These are phyloP conservation scores for Capsella bursapastoris DNA, from an alignment of 345 rosid species.

Conservation along the genomic window DNA sequence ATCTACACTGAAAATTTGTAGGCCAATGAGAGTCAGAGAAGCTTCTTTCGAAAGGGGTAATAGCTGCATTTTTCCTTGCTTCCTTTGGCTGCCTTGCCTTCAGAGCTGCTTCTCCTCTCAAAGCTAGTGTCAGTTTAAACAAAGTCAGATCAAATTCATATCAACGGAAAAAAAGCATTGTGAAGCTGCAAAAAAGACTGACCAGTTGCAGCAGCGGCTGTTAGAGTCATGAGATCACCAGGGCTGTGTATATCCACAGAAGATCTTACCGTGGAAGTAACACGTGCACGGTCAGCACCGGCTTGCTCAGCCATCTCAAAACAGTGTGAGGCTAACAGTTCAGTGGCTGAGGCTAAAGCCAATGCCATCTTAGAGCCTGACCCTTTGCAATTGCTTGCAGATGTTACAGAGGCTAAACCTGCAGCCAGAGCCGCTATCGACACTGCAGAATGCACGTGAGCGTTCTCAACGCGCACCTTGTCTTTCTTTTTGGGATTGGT, in stretches of 20 bases:
- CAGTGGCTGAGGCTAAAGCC: constrained; percentile 86
- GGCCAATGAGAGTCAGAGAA: constrained; percentile 56
- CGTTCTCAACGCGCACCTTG: constrained; percentile 71
- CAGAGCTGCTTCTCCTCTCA: constrained; percentile 93
- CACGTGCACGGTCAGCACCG: constrained; percentile 75
- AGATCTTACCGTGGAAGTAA: constrained; percentile 74
- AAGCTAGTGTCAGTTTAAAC: constrained; percentile 51
- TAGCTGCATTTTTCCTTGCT: constrained; percentile 81
- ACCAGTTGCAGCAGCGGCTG: constrained; percentile 98
- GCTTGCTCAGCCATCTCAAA: constrained; percentile 79
- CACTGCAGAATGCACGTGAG: constrained; percentile 73
- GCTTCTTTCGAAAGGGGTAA: constrained; percentile 76
- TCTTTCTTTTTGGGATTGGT: constrained; percentile 71
- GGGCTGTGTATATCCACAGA: constrained; percentile 80
- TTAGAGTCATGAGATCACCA: constrained; percentile 86
- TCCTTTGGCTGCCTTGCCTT: constrained; percentile 82
- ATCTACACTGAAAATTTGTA: constrained; percentile 43
- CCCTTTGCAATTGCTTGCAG: constrained; percentile 52
- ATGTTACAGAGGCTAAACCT: constrained; percentile 86
- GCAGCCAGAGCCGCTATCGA: constrained; percentile 94
- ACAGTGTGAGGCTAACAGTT: constrained; percentile 88
- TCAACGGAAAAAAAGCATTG: background rate
- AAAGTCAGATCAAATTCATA: constrained; percentile 20
- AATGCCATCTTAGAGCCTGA: constrained; percentile 66
- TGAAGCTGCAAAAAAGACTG: constrained; percentile 17